A percentile compares a stretch with the other conserved stretches of the same genome.
These are phyloP conservation scores for Monosporascus sp. DNA, from an alignment of 2,329 filamentous ascomycete species.

Conservation along the genomic window DNA sequence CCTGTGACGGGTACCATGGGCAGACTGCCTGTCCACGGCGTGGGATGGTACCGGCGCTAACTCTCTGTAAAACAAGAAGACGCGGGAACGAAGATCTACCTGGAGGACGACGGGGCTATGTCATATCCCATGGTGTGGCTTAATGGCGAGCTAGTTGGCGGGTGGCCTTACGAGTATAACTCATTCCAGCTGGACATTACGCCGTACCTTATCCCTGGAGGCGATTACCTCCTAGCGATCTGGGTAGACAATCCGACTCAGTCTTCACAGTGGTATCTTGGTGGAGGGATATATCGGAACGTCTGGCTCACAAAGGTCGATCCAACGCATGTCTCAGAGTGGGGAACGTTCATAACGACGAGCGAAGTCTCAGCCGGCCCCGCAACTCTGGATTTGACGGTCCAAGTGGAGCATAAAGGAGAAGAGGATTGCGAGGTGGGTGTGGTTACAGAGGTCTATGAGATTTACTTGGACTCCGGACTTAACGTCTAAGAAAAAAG, in stretches of 20 bases:
- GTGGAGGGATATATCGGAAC: conserved; percentile 45
- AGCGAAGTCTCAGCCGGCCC: conserved; percentile 33
- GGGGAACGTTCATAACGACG: conserved; percentile 40
- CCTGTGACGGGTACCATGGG: conserved; percentile 34
- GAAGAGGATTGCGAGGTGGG: conserved; percentile 23
- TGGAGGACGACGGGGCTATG: conserved; percentile 31
- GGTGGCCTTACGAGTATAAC: conserved; percentile 35
- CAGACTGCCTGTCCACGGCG: not conserved
- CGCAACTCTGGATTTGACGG: conserved; percentile 35
- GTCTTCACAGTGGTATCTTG: conserved; percentile 45
- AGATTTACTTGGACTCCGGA: conserved; percentile 25
- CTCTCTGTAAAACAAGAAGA: conserved; percentile 23
- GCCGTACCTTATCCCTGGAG: conserved; percentile 12
- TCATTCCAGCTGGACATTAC: conserved; percentile 19
- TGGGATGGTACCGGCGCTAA: conserved; percentile 25
- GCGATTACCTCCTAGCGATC: conserved; percentile 37
- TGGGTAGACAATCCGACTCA: conserved; percentile 40
- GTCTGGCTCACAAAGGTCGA: conserved; percentile 44
- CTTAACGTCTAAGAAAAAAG: conserved; percentile 15
- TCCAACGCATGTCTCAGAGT: conserved; percentile 39
- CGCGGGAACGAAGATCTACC: conserved; percentile 32
- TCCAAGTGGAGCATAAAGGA: conserved; percentile 39
- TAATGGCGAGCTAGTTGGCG: conserved; percentile 33
- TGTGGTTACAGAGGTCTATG: conserved; percentile 33
- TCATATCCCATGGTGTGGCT: conserved; percentile 34